phyloP scores from a whole-genome alignment of 768 basidiomycete genomes.

The Lanmaoa rubissima region DNA sequence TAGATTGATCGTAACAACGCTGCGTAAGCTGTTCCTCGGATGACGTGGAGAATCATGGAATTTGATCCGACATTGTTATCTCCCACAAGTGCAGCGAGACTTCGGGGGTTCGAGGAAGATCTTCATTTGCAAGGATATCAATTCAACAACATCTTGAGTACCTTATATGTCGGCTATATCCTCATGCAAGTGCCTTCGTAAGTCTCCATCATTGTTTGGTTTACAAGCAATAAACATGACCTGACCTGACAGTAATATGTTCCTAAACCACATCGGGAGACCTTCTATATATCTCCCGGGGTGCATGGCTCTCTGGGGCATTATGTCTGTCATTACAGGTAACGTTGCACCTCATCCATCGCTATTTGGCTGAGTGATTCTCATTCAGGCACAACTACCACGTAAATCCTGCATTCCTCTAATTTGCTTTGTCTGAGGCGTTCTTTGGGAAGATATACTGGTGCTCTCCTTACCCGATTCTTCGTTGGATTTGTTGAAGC shows the following conservation, averaged over 20 bases:
- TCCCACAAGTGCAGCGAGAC: slow-evolving; percentile 58
- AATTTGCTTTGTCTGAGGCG: background rate
- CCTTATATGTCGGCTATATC: slow-evolving; percentile 71
- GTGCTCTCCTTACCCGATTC: slow-evolving; percentile 67
- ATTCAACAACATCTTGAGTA: slow-evolving; percentile 65
- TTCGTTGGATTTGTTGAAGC: slow-evolving; percentile 76
- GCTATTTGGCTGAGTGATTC: background rate
- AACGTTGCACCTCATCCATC: slow-evolving; percentile 3
- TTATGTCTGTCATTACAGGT: slow-evolving; percentile 55
- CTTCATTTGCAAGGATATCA: slow-evolving; percentile 58
- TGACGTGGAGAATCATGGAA: background rate
- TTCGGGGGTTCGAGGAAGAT: slow-evolving; percentile 70
- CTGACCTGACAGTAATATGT: slow-evolving; percentile 56
- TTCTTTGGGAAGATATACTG: slow-evolving; percentile 50
- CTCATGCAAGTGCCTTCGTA: slow-evolving; percentile 79
- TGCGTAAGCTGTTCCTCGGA: slow-evolving; percentile 40
- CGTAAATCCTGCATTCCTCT: slow-evolving; percentile 20
- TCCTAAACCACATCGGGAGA: slow-evolving; percentile 61
- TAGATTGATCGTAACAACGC: slow-evolving; percentile 75
- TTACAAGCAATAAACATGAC: background rate
- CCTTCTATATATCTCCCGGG: slow-evolving; percentile 66
- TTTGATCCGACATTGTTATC: background rate
- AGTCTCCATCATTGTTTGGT: slow-evolving; percentile 23
- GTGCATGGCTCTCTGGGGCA: slow-evolving; percentile 74
- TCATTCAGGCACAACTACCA: slow-evolving; percentile 40